phyloP scores from a whole-genome alignment of 257 asterid genomes.

The Mitragyna speciosa region DNA sequence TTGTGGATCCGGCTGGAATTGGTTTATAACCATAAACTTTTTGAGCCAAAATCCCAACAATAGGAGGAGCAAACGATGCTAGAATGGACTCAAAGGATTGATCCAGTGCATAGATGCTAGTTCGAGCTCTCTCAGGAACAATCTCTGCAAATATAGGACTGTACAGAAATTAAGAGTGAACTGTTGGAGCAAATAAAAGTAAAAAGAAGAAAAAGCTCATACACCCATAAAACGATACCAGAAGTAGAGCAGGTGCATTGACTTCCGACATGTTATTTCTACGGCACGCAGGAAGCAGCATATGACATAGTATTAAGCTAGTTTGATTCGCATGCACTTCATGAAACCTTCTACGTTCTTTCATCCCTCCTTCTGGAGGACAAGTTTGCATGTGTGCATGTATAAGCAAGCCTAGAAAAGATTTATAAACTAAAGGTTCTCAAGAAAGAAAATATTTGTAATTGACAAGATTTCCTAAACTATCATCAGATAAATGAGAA shows the following conservation, averaged over 20 bases:
- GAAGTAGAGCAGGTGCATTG: background rate
- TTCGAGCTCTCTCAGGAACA: constrained; percentile 75
- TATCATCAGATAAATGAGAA: background rate
- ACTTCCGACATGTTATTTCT: background rate
- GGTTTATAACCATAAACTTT: constrained; percentile 69
- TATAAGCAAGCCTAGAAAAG: background rate
- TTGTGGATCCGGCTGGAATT: constrained; percentile 38
- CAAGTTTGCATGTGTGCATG: background rate
- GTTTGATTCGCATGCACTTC: background rate
- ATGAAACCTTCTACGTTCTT: background rate
- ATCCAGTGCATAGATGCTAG: constrained; percentile 79
- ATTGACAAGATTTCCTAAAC: background rate
- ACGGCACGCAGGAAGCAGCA: background rate
- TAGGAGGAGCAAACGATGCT: constrained; percentile 84
- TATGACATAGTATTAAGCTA: background rate
- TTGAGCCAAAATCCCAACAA: constrained; percentile 77
- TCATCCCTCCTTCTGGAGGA: background rate
- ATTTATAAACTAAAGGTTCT: background rate
- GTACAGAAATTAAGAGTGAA: constrained; percentile 20
- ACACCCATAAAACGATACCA: background rate
- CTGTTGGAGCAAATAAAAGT: background rate
- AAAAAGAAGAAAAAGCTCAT: too few species aligned
- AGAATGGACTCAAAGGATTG: constrained; percentile 75
- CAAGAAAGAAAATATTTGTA: background rate
- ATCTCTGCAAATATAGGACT: constrained; percentile 90